Percentiles rank a stretch among this genome's conserved stretches.
Evolutionary conservation across 371 early-diverging fungal genomes (phyloP).

Genomic region (Dipsacomyces acuminosporus): DNA sequence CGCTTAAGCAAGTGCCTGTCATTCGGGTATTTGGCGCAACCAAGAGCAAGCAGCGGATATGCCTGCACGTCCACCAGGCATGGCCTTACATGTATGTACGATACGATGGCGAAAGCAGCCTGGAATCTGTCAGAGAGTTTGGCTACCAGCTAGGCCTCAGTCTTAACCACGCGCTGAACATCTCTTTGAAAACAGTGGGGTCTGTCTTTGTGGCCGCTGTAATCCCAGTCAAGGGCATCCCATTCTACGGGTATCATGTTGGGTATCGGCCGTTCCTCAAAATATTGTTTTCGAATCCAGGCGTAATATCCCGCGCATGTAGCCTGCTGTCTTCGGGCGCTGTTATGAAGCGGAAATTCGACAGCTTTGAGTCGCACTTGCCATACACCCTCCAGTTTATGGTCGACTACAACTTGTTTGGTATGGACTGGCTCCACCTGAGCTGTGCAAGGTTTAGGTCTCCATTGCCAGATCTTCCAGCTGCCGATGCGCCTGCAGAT

Average conservation of each 20-base stretch:
- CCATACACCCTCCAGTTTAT: constrained; percentile 87
- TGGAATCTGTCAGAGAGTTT: constrained; percentile 41
- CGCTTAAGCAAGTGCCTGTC: constrained; percentile 60
- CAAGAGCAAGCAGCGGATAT: constrained; percentile 63
- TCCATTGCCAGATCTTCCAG: constrained; percentile 39
- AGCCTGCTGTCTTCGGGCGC: constrained; percentile 68
- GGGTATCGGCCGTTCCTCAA: constrained; percentile 68
- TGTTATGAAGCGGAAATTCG: constrained; percentile 58
- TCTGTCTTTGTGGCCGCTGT: constrained; percentile 63
- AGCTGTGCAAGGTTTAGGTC: constrained; percentile 48
- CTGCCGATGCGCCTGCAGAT: neutral
- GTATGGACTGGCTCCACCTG: constrained; percentile 77
- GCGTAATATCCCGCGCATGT: constrained; percentile 52
- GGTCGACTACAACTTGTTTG: constrained; percentile 87
- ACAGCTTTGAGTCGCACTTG: constrained; percentile 83
- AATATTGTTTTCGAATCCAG: constrained; percentile 65
- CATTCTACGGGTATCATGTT: constrained; percentile 82
- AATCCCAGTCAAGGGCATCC: constrained; percentile 66
- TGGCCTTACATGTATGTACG: constrained; percentile 74
- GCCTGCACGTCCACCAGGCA: constrained; percentile 76
- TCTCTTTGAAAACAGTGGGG: constrained; percentile 42
- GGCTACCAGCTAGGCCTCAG: constrained; percentile 58
- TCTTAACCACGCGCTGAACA: constrained; percentile 66
- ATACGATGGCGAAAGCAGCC: constrained; percentile 47
- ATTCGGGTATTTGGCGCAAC: constrained; percentile 81